These are phyloP conservation scores for Porodaedalea pini DNA, from an alignment of 1,284 basidiomycete genomes.

Conservation along the genomic window DNA sequence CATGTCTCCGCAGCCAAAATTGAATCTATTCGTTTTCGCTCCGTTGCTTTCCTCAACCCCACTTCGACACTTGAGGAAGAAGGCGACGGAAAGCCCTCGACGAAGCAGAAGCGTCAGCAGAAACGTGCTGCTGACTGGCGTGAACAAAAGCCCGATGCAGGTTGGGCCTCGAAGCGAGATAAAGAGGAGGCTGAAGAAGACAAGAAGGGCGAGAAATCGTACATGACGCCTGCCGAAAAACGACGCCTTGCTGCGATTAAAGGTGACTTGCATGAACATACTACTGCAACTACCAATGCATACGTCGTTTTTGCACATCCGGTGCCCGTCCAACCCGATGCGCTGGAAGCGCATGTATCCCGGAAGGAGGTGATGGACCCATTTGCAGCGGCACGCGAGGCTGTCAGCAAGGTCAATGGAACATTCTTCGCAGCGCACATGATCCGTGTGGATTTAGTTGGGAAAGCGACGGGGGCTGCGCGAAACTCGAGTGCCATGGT, in stretches of 20 bases:
- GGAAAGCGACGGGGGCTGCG: constrained; percentile 35
- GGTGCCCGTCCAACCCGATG: constrained; percentile 34
- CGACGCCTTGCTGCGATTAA: constrained; percentile 95
- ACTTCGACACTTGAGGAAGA: constrained; percentile 58
- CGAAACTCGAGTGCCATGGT: constrained; percentile 23
- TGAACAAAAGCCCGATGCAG: constrained; percentile 30
- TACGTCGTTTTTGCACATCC: constrained; percentile 86
- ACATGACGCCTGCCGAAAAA: constrained; percentile 82
- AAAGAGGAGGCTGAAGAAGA: constrained; percentile 37
- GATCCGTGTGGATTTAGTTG: constrained; percentile 70
- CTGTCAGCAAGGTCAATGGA: constrained; percentile 66
- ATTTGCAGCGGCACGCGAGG: constrained; percentile 63
- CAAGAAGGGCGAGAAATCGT: constrained; percentile 56
- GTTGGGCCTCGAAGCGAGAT: constrained; percentile 35
- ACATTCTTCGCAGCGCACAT: constrained; percentile 72
- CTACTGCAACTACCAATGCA: constrained; percentile 71
- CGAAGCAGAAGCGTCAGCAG: constrained; percentile 46
- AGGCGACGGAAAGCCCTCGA: constrained; percentile 31
- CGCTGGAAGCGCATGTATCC: constrained; percentile 50
- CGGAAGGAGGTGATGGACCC: constrained; percentile 62
- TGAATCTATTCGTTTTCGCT: constrained; percentile 89
- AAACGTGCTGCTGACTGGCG: constrained; percentile 72
- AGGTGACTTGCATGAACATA: constrained; percentile 71
- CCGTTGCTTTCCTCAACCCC: constrained; percentile 80
- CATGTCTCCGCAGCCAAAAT: constrained; percentile 72